Evolutionary conservation across 2,329 filamentous ascomycete species (phyloP).

Genomic region (Amphichorda felina): DNA sequence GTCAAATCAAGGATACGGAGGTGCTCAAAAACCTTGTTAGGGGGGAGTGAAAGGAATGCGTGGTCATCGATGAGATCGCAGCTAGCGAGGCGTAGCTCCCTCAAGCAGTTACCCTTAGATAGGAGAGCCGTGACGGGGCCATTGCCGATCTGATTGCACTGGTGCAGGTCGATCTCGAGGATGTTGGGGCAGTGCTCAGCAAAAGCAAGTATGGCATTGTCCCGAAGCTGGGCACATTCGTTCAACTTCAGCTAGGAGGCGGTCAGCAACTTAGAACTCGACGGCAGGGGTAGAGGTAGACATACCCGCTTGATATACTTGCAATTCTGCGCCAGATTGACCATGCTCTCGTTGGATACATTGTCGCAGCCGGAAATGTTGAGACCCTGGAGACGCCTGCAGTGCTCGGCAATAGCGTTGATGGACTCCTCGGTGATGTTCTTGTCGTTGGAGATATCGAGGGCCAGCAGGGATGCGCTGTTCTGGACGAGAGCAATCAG

Average conservation of each 20-base stretch:
- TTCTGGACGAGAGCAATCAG: slow-evolving; percentile 68
- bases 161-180: slow-evolving; percentile 89
- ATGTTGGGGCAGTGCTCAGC: slow-evolving; percentile 84
- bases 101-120: slow-evolving; percentile 66
- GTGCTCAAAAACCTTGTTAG: slow-evolving; percentile 63
- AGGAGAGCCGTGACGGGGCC: slow-evolving; percentile 73
- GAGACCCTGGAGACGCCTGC: slow-evolving; percentile 75
- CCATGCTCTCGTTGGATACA: slow-evolving; percentile 78
- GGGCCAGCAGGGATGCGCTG: slow-evolving; percentile 70
- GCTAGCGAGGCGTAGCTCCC: slow-evolving; percentile 77
- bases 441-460: slow-evolving; percentile 81
- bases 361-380: slow-evolving; percentile 82
- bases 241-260: slow-evolving; percentile 73
- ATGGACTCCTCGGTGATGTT: slow-evolving; percentile 78
- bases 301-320: slow-evolving; percentile 75
- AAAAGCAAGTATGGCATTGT: slow-evolving; percentile 73
- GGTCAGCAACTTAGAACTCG: neutral
- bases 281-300: slow-evolving; percentile 5
- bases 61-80: slow-evolving; percentile 75
- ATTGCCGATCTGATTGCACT: slow-evolving; percentile 72
- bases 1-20: slow-evolving; percentile 90
- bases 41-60: slow-evolving; percentile 74
- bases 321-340: slow-evolving; percentile 70
- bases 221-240: slow-evolving; percentile 74
- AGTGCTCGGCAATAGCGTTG: slow-evolving; percentile 66